Conservation (phyloP, 1,139 yeast genomes). For the Hansenula lynferdii region DNA sequence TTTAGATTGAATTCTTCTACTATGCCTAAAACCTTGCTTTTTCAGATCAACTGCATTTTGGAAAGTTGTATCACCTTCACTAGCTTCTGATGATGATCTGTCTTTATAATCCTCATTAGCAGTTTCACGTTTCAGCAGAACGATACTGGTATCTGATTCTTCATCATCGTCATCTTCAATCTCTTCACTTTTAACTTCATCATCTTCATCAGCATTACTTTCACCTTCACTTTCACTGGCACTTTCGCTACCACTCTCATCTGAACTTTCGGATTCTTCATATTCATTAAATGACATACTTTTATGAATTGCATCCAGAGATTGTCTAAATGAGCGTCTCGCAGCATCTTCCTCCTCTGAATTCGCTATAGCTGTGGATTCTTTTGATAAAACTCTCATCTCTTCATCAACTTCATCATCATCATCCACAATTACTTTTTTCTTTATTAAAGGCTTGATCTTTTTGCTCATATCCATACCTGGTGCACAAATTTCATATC, state of each 20-base stretch:
- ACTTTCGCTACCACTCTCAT: constrained; percentile 1
- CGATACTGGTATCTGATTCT: constrained; percentile 2
- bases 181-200: no score
- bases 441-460: constrained; percentile 7
- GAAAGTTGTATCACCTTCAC: background rate
- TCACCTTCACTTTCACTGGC: background rate
- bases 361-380: background rate
- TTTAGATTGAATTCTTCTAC: constrained; percentile 18
- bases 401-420: constrained; percentile 14
- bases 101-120: background rate
- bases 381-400: background rate
- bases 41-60: constrained; percentile 16
- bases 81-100: background rate
- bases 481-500: constrained; percentile 24
- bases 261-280: background rate
- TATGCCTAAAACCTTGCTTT: constrained; percentile 11
- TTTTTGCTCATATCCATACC: constrained; percentile 23
- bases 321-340: background rate
- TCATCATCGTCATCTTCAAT: constrained; percentile 8
- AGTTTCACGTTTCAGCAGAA: background rate
- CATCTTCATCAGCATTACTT: constrained; percentile 14
- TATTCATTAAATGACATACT: constrained; percentile 1
- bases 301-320: constrained; percentile 2
- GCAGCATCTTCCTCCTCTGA: background rate
- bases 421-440: constrained; percentile 8